A percentile compares a stretch with the other conserved stretches of the same genome.
Conservation (phyloP, 2,329 filamentous ascomycete species). For the Sarocladium kiliense region DNA sequence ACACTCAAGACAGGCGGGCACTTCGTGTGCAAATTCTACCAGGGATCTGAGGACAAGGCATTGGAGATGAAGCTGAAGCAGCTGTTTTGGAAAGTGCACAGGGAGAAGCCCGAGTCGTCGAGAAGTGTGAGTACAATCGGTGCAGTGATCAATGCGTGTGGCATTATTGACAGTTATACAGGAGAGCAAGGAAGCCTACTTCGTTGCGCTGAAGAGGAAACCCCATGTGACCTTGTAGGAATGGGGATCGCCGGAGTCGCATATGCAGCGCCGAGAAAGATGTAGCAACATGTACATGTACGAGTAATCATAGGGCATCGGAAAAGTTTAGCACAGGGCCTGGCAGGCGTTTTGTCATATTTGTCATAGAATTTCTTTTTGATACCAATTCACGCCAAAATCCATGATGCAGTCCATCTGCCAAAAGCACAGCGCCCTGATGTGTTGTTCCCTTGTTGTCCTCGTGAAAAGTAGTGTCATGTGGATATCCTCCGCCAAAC, state of each 20-base stretch:
- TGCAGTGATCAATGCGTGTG: neutral
- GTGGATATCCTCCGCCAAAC: slow-evolving; percentile 4
- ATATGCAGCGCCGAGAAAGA: neutral
- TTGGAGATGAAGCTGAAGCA: slow-evolving; percentile 70
- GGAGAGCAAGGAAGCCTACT: slow-evolving; percentile 69
- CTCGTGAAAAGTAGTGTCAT: slow-evolving; percentile 8
- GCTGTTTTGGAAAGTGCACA: slow-evolving; percentile 73
- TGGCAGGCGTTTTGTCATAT: slow-evolving; percentile 17
- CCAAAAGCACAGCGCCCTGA: slow-evolving; percentile 7
- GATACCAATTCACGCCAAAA: slow-evolving; percentile 36
- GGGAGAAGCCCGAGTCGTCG: slow-evolving; percentile 90
- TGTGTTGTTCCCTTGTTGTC: neutral
- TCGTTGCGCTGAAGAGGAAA: slow-evolving; percentile 73
- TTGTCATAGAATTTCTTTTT: slow-evolving; percentile 28
- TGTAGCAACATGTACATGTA: slow-evolving; percentile 4
- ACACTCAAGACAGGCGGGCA: slow-evolving; percentile 78
- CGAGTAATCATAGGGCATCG: neutral
- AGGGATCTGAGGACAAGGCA: slow-evolving; percentile 77
- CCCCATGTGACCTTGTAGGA: slow-evolving; percentile 24
- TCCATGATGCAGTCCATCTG: slow-evolving; percentile 11
- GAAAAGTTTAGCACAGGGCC: slow-evolving; percentile 3
- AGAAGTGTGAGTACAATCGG: slow-evolving; percentile 58
- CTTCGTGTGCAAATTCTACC: slow-evolving; percentile 97
- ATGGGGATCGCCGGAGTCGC: neutral
- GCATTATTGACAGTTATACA: slow-evolving; percentile 13